Base-by-base conservation (phyloP, 2,329 filamentous ascomycete genomes). In the Cytospora piceae region DNA sequence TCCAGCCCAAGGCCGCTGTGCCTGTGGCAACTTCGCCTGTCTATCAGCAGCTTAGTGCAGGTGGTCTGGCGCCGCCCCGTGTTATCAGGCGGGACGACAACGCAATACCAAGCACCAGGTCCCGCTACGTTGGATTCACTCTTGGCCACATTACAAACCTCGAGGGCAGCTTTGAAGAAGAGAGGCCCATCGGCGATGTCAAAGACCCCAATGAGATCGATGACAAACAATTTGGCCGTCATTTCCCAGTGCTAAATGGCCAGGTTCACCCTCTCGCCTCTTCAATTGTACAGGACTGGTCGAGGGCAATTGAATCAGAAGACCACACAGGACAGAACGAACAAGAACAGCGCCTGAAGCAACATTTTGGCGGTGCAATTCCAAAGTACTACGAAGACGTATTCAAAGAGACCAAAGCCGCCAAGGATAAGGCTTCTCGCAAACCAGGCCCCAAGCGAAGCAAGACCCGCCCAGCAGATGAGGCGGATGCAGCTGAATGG, bases 401-500 rank as follows among this genome's bases (percentile, higher is more conserved):
- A 20, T 42, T 68, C 32, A 56, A 53, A 46, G 59, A 66, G 53
- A 37, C 52, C 8, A 52, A 22, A 15, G 56, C 66, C 52, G 63
- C 59, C 24, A 68, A 68, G 59, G 64, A 68, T 51, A 68, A 66
- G 51, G 63, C 60, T 5, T 61, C 60, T 37, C 55, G 49, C 22
- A 62, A 63, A 54, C 60, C 51, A 46, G 66, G 66, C 29, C 66
- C 66, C 20, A 73, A 80, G 29, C 81, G 81, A n/a, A 68, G 79
- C 34, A 75, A 76, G 5, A 76, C 72, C 4, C 80, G 81, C 7
- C 84, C 84, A 1, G 67, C 71, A 11, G 79, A 84, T 57, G 74
- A 77, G 12, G 75, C 78, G 20, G 82, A 81, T 64, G 83, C 80
- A 29, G 81, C 82, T 29, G 79, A 78, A 3, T 87, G 84, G 83